Percentiles rank a stretch among this genome's conserved stretches.
Evolutionary conservation across 1,139 yeast species (phyloP).

Genomic region (Blastobotrys capitulatus): DNA sequence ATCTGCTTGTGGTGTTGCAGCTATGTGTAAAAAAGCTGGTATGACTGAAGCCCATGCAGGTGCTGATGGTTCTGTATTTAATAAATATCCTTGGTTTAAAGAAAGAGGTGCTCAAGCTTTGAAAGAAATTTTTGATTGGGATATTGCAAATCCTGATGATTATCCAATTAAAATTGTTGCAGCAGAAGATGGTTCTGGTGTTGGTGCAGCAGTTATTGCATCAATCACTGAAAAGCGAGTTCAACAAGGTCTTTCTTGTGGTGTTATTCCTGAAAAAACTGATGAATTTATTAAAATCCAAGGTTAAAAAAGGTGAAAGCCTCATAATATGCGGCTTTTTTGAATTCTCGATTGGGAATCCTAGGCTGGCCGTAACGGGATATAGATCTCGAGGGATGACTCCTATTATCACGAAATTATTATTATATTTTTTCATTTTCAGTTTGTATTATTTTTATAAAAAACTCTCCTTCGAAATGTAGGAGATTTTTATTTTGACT

Average conservation of each 20-base stretch:
- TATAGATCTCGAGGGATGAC: too few relatives aligned
- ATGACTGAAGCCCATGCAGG: conserved; percentile 80
- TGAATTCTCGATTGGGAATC: too few relatives aligned
- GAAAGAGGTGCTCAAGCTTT: conserved; percentile 85
- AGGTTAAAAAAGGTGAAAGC: too few relatives aligned
- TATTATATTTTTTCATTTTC: too few relatives aligned
- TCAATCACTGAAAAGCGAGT: conserved; percentile 84
- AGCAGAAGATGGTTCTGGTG: conserved; percentile 98
- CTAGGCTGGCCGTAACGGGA: too few relatives aligned
- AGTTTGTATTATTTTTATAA: too few relatives aligned
- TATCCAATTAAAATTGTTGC: conserved; percentile 80
- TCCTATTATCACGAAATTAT: too few relatives aligned
- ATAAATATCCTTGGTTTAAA: conserved; percentile 88
- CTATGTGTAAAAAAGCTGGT: conserved; percentile 83
- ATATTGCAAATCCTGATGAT: conserved; percentile 41
- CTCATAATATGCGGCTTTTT: too few relatives aligned
- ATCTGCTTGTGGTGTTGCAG: conserved; percentile 94
- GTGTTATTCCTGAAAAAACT: conserved; percentile 36
- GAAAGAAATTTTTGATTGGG: conserved; percentile 88
- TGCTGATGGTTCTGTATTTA: conserved; percentile 94
- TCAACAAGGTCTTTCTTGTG: conserved; percentile 67
- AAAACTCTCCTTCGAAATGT: too few relatives aligned
- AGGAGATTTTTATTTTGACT: too few relatives aligned
- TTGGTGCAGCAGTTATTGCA: conserved; percentile 96
- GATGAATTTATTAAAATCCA: conserved; percentile 8